These are phyloP conservation scores for Raphidocelis subcapitata DNA, from an alignment of 139 green algal species.

Conservation along the genomic window DNA sequence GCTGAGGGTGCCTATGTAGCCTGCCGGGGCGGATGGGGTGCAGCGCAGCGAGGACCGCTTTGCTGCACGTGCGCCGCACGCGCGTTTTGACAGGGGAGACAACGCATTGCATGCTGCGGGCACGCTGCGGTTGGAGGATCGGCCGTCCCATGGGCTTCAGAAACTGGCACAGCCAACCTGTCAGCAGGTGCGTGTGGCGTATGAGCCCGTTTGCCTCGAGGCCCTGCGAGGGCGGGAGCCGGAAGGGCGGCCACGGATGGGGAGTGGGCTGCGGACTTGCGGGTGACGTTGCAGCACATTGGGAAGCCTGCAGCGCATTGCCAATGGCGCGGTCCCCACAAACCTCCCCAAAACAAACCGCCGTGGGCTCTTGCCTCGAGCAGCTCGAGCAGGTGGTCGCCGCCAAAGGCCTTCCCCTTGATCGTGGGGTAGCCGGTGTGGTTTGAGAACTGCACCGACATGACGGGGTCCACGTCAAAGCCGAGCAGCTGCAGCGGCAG, in stretches of 20 bases:
- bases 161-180: conserved; percentile 46
- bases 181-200: conserved; percentile 90
- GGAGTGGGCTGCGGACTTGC: too few relatives aligned
- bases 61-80: too few relatives aligned
- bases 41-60: too few relatives aligned
- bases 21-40: conserved; percentile 36
- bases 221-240: conserved; percentile 48
- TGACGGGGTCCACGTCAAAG: conserved; percentile 88
- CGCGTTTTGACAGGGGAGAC: too few relatives aligned
- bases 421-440: conserved; percentile 80
- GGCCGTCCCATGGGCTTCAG: too few relatives aligned
- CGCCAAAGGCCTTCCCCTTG: conserved; percentile 70
- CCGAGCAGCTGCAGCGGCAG: conserved; percentile 91
- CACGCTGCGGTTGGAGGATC: too few relatives aligned
- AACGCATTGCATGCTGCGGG: too few relatives aligned
- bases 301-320: too few relatives aligned
- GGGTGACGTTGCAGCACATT: too few relatives aligned
- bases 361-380: neutral
- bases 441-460: conserved; percentile 84
- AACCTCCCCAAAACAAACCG: too few relatives aligned
- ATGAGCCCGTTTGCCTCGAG: conserved; percentile 85
- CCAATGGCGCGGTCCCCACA: too few relatives aligned
- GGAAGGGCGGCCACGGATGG: too few relatives aligned
- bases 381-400: conserved; percentile 59
- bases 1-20: conserved; percentile 86